Base-by-base conservation (phyloP, 495 filamentous ascomycete species). In the Podospora sp. region DNA sequence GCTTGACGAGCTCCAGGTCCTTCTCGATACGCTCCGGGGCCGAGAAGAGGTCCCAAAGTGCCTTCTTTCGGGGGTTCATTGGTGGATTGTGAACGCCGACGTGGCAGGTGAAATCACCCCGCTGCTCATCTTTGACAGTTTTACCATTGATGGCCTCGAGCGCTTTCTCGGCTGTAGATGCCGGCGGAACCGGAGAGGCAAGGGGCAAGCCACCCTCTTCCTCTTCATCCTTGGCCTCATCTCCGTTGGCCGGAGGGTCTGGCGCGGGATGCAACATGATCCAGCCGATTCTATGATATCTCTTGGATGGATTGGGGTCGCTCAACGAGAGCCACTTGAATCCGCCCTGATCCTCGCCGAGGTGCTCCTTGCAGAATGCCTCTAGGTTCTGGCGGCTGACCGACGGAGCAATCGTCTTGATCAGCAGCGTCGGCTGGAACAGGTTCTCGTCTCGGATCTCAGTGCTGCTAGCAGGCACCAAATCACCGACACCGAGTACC, bases 251-350 rank as follows among this genome's bases (percentile, higher is more conserved):
- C 14, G 81, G 76, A 22, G 83, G 81, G 49, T 96, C 92, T 1
- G 88, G 80, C 14, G 88, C 87, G 50, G 93, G 91, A 75, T 97
- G 80, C 8, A 99, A 83, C 85, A 98, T 96, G 65, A 99, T 93
- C 94, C 94, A 99, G 22, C 96, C 95, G 82, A 99, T 99, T 1
- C 95, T 89, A 74, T 99, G 95, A 71, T 91, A 99, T 68, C 96
- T 91, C 80, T 99, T 99, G 66, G 90, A 88, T 0, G 96, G 94
- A 72, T 98, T 99, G 0, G 95, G 95, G 74, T 99, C 95, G 74
- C 93, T 97, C 51, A 98, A 84, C 63, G 93, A 97, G 9, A 96
- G 83, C 89, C 91, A 96, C 73, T 92, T 94, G 81, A 91, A 94
- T 0, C 94, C 93, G 63, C 94, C 92, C 67, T 93, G 88, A 24